These are phyloP conservation scores for Diaporthe sp. DNA, from an alignment of 2,329 filamentous ascomycete genomes.

Conservation along the genomic window DNA sequence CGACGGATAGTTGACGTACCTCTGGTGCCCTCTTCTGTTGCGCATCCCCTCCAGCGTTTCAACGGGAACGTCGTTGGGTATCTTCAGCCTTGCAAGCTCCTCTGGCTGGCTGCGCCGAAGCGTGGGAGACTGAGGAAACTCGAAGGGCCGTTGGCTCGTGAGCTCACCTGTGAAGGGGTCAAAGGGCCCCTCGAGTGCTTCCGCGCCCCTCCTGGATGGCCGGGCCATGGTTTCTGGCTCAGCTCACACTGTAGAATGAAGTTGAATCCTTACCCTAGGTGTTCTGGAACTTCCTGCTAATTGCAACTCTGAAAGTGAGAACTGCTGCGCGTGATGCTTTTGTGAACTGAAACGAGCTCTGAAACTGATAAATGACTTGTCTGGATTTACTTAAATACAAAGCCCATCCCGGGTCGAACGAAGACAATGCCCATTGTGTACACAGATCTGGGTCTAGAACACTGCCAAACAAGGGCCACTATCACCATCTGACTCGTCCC, in stretches of 20 bases:
- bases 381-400: too few species aligned
- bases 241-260: neutral
- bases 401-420: neutral
- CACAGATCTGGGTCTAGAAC: too few species aligned
- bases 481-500: neutral
- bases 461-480: neutral
- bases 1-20: constrained; percentile 24
- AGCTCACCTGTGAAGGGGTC: neutral
- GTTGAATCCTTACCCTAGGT: too few species aligned
- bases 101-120: neutral
- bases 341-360: neutral
- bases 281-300: too few species aligned
- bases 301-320: neutral
- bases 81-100: neutral
- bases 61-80: neutral
- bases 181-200: neutral
- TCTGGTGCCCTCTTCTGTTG: neutral
- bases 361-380: neutral
- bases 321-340: neutral
- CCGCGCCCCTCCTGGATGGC: neutral
- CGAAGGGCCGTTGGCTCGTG: neutral
- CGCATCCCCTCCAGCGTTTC: neutral
- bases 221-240: neutral
- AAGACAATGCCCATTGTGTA: neutral
- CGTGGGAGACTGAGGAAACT: neutral